Percentiles rank a stretch among this genome's conserved stretches.
Evolutionary conservation across 1,284 basidiomycete genomes (phyloP).

Genomic region (Lignosus rhinocerotis): DNA sequence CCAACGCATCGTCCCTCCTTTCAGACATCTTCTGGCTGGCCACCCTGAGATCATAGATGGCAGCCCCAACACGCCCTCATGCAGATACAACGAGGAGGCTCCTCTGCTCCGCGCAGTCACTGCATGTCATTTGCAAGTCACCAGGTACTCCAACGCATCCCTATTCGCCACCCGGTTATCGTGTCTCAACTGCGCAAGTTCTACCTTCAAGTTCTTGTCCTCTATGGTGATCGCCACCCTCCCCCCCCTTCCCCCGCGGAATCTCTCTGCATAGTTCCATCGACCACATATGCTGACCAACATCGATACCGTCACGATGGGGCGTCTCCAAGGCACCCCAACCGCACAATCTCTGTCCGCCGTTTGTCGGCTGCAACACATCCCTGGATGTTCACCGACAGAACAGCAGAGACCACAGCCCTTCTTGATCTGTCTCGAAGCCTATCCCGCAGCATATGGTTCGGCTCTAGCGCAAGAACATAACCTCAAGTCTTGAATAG

Average conservation of each 20-base stretch:
- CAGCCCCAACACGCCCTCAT: conserved; percentile 5
- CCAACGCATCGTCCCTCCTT: conserved; percentile 16
- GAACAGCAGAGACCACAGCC: neutral
- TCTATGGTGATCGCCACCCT: conserved; percentile 16
- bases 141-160: conserved; percentile 4
- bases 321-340: conserved; percentile 11
- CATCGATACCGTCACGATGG: too few relatives aligned
- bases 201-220: neutral
- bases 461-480: neutral
- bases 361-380: neutral
- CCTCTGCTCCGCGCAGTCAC: conserved; percentile 1
- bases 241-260: too few relatives aligned
- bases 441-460: neutral
- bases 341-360: conserved; percentile 1
- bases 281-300: too few relatives aligned
- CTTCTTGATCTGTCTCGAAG: neutral
- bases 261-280: conserved; percentile 21
- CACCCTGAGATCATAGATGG: too few relatives aligned
- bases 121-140: conserved; percentile 10
- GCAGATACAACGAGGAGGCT: neutral
- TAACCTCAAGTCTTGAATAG: neutral
- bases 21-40: conserved; percentile 10
- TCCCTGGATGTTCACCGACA: neutral
- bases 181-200: conserved; percentile 17
- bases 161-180: conserved; percentile 16